phyloP scores from a whole-genome alignment of 2,329 filamentous ascomycete species.

The Remersonia thermophila region DNA sequence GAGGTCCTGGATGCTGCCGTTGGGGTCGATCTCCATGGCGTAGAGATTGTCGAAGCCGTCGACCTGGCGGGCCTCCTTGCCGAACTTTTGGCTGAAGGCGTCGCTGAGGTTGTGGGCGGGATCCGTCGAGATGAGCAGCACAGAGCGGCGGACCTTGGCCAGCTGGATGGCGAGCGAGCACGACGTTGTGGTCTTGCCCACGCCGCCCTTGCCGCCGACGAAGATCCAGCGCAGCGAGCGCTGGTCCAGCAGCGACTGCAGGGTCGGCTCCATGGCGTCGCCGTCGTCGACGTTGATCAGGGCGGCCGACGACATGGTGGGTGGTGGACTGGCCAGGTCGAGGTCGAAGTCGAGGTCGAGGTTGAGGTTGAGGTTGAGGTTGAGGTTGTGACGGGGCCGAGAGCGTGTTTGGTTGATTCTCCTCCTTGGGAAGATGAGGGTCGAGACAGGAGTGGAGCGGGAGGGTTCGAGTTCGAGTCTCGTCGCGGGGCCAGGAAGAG shows the following conservation, averaged over 20 bases:
- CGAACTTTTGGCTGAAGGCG: conserved; percentile 97
- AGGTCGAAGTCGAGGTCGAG: too few relatives aligned
- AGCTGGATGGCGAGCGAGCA: conserved; percentile 98
- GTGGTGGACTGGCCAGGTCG: too few relatives aligned
- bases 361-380: too few relatives aligned
- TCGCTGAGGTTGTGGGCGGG: conserved; percentile 96
- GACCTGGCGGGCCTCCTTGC: conserved; percentile 89
- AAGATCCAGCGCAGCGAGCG: conserved; percentile 97
- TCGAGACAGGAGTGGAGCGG: neutral
- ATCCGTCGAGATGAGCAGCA: conserved; percentile 95
- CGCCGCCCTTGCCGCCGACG: conserved; percentile 94
- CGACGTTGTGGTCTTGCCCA: conserved; percentile 98
- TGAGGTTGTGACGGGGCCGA: too few relatives aligned
- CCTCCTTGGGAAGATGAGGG: conserved; percentile 1
- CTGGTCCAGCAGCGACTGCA: conserved; percentile 91
- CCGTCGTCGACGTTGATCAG: conserved; percentile 37
- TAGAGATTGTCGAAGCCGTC: conserved; percentile 88
- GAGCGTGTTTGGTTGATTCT: too few relatives aligned
- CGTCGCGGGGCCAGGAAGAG: too few relatives aligned
- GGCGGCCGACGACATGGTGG: conserved; percentile 27
- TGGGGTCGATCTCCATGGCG: conserved; percentile 98
- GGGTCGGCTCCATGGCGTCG: conserved; percentile 76
- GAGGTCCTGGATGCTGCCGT: conserved; percentile 92
- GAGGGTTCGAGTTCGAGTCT: neutral
- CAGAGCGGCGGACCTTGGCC: conserved; percentile 84